Percentiles rank a stretch among this genome's conserved stretches.
phyloP scores from a whole-genome alignment of 495 filamentous ascomycete genomes.

The Ramalina intermedia region DNA sequence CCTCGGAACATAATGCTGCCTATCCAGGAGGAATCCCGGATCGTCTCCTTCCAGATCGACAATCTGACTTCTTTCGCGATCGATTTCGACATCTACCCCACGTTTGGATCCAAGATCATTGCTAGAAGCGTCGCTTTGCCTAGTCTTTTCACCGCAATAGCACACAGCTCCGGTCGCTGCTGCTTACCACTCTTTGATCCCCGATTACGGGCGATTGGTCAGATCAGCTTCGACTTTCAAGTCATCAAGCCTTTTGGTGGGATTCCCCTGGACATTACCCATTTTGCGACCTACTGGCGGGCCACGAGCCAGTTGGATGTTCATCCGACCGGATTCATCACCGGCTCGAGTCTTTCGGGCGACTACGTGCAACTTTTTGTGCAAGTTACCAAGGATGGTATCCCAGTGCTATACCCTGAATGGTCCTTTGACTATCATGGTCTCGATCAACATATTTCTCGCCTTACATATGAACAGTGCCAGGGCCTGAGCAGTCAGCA shows the following conservation, averaged over 20 bases:
- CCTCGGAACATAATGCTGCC: conserved; percentile 89
- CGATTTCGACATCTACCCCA: conserved; percentile 95
- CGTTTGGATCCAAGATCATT: conserved; percentile 92
- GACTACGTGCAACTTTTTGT: conserved; percentile 86
- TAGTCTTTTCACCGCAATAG: conserved; percentile 58
- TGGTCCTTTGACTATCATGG: conserved; percentile 68
- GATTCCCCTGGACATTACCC: conserved; percentile 86
- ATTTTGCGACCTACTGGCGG: conserved; percentile 99
- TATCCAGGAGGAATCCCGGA: conserved; percentile 84
- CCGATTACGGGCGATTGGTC: conserved; percentile 81
- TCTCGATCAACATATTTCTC: conserved; percentile 66
- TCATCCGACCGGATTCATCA: conserved; percentile 72
- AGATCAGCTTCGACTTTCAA: conserved; percentile 84
- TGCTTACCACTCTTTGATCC: conserved; percentile 86
- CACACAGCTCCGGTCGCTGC: conserved; percentile 64
- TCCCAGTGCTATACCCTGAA: conserved; percentile 72
- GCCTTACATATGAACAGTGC: conserved; percentile 63
- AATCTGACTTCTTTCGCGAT: conserved; percentile 81
- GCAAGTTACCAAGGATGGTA: conserved; percentile 72
- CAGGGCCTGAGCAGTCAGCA: conserved; percentile 44
- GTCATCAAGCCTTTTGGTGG: conserved; percentile 94
- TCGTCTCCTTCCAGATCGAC: conserved; percentile 92
- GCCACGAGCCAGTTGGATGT: conserved; percentile 82
- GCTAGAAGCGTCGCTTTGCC: conserved; percentile 87
- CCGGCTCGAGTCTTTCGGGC: conserved; percentile 85